These are phyloP conservation scores for Trichoderma sp. DNA, from an alignment of 2,329 filamentous ascomycete species.

Conservation along the genomic window DNA sequence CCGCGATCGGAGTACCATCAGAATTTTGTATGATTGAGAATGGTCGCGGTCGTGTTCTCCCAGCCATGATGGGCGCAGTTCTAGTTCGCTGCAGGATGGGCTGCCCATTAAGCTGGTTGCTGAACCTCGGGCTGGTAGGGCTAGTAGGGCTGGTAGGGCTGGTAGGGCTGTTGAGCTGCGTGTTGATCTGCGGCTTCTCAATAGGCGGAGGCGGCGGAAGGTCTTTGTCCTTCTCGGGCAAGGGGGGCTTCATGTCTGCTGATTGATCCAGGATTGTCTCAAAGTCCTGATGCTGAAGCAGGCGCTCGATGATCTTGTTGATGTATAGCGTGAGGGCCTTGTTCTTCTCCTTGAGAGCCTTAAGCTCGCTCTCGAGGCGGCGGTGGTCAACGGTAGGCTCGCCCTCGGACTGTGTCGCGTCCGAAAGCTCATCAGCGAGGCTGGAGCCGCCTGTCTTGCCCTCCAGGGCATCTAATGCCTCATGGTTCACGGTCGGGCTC, in stretches of 20 bases:
- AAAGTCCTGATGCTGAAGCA: slow-evolving; percentile 91
- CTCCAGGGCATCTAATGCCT: slow-evolving; percentile 63
- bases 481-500: slow-evolving; percentile 57
- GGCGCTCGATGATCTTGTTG: slow-evolving; percentile 96
- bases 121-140: slow-evolving; percentile 16
- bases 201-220: slow-evolving; percentile 64
- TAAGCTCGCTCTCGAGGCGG: slow-evolving; percentile 74
- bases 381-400: slow-evolving; percentile 55
- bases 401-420: slow-evolving; percentile 45
- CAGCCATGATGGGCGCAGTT: slow-evolving; percentile 50
- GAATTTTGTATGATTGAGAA: slow-evolving; percentile 54
- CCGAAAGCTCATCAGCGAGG: slow-evolving; percentile 80
- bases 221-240: slow-evolving; percentile 71
- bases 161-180: slow-evolving; percentile 37
- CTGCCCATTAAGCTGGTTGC: slow-evolving; percentile 38
- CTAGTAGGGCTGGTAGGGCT: no score
- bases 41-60: slow-evolving; percentile 51
- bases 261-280: slow-evolving; percentile 89
- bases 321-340: slow-evolving; percentile 97
- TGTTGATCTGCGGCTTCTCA: slow-evolving; percentile 34
- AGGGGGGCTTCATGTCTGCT: slow-evolving; percentile 46
- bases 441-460: slow-evolving; percentile 54
- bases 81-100: slow-evolving; percentile 62
- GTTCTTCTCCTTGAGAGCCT: slow-evolving; percentile 84
- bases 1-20: slow-evolving; percentile 33